Conservation (phyloP, 345 rosid species). For the Erodium maritimum region DNA sequence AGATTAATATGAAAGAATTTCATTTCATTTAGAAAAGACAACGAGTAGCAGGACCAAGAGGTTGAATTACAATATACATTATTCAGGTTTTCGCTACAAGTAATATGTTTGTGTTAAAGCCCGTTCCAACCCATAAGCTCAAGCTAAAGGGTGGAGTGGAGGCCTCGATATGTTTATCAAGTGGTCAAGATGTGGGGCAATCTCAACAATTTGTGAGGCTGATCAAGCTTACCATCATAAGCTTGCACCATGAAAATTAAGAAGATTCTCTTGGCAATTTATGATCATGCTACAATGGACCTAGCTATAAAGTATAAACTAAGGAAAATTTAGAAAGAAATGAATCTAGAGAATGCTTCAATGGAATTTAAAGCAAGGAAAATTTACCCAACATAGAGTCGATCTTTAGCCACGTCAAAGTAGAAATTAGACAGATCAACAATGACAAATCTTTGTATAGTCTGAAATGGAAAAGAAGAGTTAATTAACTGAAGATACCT, state of each 20-base stretch:
- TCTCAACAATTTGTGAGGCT: too few relatives aligned
- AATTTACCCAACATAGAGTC: conserved; percentile 86
- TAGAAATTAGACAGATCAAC: conserved; percentile 92
- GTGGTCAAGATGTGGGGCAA: too few relatives aligned
- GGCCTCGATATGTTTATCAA: too few relatives aligned
- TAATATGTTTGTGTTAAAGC: background rate
- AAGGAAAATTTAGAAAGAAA: background rate
- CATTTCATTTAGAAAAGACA: background rate
- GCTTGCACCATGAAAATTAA: background rate
- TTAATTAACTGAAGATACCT: background rate
- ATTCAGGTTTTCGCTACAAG: background rate
- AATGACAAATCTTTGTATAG: conserved; percentile 68
- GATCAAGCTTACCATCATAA: background rate
- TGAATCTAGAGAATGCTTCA: background rate
- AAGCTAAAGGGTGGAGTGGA: too few relatives aligned
- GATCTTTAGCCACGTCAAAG: conserved; percentile 90
- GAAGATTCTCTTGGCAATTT: too few relatives aligned
- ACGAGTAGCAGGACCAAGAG: background rate
- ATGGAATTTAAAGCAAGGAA: conserved; percentile 12
- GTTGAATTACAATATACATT: background rate
- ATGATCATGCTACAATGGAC: background rate
- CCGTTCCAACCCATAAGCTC: too few relatives aligned
- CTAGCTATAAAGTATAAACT: background rate
- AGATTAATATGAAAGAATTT: background rate
- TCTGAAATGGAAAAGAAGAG: conserved; percentile 32